Evolutionary conservation across 495 filamentous ascomycete genomes (phyloP), one percentile per base, ranked within the genome.

Genomic region (Jackrogersella multiformis): DNA sequence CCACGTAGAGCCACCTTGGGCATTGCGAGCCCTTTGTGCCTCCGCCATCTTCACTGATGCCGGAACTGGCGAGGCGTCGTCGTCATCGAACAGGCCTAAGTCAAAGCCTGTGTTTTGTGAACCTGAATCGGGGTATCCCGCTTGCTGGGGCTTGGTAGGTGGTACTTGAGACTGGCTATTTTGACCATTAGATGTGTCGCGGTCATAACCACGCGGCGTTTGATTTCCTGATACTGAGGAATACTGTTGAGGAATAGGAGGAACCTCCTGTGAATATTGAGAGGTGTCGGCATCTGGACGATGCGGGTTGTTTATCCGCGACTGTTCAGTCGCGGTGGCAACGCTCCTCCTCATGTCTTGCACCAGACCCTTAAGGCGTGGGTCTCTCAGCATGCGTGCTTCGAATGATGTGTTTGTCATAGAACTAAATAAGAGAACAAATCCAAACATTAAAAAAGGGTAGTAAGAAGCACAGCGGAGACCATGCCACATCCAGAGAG

Each of bases 51-150:
- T 75, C 13, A 64, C 52, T 0, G 77, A 42, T 5, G 63, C 66
- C 1, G 78, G 66, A 5, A 80, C 71, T 28, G 79, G 80, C 10
- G 80, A 81, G 26, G 76, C 79, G 30, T 80, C 78, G 30, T 74
- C 67, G 12, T 73, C 68, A 12, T 68, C 62, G 9, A 77, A 78
- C 5, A 78, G 62, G 58, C 70, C 74, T 1, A 16, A 68, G 36
- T 77, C 76, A 42, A 77, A 72, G 30, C 74, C 63, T 44, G 21
- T 10, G 9, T 41, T 2, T 13, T 21, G 54, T 10, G 54, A 52
- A 15, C 28, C 5, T 24, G 56, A 35, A 15, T 46, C 45, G 3
- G 51, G 58, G 24, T 36, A n/a, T 42, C 21, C 41, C 20, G 42
- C 5, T 28, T 18, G 24, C 42, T 52, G 67, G 7, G 24, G 15